Base-by-base conservation (phyloP, 108 stramenopile genomes). In the Nitzschia putrida region DNA sequence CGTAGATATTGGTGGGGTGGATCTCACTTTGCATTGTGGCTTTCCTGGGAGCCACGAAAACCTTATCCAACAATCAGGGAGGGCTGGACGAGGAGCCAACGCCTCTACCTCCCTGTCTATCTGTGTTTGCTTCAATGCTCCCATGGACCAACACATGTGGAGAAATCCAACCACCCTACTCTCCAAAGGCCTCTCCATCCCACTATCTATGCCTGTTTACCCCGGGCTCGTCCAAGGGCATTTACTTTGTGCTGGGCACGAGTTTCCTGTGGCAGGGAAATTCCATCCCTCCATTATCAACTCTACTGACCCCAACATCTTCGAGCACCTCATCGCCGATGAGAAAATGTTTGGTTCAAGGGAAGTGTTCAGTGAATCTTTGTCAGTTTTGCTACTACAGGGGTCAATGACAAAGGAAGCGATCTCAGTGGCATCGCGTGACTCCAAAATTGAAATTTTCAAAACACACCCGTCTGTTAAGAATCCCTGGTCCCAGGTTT, bases 1-100 rank as follows among this genome's bases (percentile, higher is more conserved):
- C 21, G 86, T 99, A 12, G 97, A 99, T 77, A 86, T 99, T 42
- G 98, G 98, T n/a, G 85, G 84, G 3, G 85, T 99, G 7, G 93
- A 97, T 56, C 69, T 95, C 8, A 97, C 97, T 4, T 55, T 99
- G 26, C 98, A 98, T 56, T 82, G 96, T 53, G 98, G 97, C 2
- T 95, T 91, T 69, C 94, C 95, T 21, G 85, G 86, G 4, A 80
- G 78, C 8, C 64, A 72, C 40, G 79, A 78, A 13, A 90, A 86
- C 44, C 55, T 97, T 53, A 74, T 94, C 69, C 98, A 98, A 69
- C 97, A 98, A 66, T 83, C 95, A 16, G 98, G 98, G n/a, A 76
- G 98, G 41, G 94, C 98, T 7, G 98, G 98, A 8, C 86, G 98
- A 5, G 89, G 88, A 12, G 92, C 66, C 1, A 51, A 50, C 8